phyloP scores from a whole-genome alignment of 1,139 yeast genomes.

The Debaryomycetaceae sp. region DNA sequence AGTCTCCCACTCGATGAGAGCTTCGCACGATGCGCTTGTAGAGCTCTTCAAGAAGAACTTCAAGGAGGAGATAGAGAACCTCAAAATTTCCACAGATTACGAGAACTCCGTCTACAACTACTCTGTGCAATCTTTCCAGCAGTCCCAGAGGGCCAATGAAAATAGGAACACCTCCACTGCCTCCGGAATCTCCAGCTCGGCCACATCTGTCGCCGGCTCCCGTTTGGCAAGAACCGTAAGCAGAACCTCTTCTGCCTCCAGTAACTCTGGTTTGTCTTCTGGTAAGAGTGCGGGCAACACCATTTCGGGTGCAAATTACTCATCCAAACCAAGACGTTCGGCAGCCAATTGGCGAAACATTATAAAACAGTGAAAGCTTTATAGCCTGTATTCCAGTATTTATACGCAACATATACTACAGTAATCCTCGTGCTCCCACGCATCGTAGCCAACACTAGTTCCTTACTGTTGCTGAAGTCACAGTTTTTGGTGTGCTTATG shows the following conservation, averaged over 20 bases:
- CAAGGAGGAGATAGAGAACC: conserved; percentile 53
- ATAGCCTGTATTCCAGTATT: too few relatives aligned
- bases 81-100: conserved; percentile 34
- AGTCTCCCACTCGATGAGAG: conserved; percentile 54
- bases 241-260: conserved; percentile 25
- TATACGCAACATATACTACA: too few relatives aligned
- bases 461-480: too few relatives aligned
- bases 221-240: conserved; percentile 30
- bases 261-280: conserved; percentile 15
- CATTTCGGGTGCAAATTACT: conserved; percentile 3
- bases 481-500: background rate
- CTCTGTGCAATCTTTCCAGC: background rate
- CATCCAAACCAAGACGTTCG: conserved; percentile 34
- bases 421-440: too few relatives aligned
- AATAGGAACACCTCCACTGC: conserved; percentile 1
- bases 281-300: conserved; percentile 17
- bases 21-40: conserved; percentile 65
- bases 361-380: background rate
- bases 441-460: too few relatives aligned
- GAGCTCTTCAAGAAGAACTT: conserved; percentile 68
- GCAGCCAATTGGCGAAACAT: conserved; percentile 42
- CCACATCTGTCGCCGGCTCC: conserved; percentile 16
- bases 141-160: background rate
- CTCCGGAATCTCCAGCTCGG: conserved; percentile 7
- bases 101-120: conserved; percentile 26